A percentile compares a stretch with the other conserved stretches of the same genome.
phyloP scores from a whole-genome alignment of 106 monocot genomes.

The Cymbidium sinense region DNA sequence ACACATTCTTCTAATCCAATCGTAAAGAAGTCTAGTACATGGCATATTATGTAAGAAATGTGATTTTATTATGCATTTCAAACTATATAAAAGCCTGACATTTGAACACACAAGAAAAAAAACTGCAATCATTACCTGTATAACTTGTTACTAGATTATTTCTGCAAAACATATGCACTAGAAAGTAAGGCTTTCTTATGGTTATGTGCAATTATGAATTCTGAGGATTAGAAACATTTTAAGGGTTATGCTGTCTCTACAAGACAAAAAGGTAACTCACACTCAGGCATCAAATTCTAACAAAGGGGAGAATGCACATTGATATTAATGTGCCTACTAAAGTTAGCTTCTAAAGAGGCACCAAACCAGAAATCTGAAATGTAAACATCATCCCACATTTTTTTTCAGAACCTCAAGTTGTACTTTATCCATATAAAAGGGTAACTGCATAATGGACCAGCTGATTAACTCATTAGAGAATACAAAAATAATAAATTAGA shows the following conservation, averaged over 20 bases:
- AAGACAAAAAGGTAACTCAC: background rate
- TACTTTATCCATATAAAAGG: background rate
- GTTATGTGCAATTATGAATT: background rate
- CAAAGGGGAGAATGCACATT: background rate
- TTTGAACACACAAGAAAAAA: background rate
- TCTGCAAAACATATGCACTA: background rate
- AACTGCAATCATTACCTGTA: background rate
- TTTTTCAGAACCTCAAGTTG: background rate
- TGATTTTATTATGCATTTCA: slow-evolving; percentile 1
- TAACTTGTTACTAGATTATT: background rate
- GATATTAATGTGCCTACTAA: background rate
- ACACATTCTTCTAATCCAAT: background rate
- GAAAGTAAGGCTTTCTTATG: background rate
- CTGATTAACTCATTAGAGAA: background rate
- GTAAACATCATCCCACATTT: background rate
- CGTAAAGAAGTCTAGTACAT: background rate
- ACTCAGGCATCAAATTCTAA: background rate
- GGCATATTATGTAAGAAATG: background rate
- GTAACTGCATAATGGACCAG: background rate
- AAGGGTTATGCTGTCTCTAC: background rate
- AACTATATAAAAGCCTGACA: background rate
- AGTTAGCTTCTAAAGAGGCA: background rate
- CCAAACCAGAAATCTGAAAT: background rate
- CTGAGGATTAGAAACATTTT: background rate
- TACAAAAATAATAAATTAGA: background rate